A percentile compares a stretch with the other conserved stretches of the same genome.
Evolutionary conservation across 1,139 yeast species (phyloP).

Genomic region (Diutina siamensis): DNA sequence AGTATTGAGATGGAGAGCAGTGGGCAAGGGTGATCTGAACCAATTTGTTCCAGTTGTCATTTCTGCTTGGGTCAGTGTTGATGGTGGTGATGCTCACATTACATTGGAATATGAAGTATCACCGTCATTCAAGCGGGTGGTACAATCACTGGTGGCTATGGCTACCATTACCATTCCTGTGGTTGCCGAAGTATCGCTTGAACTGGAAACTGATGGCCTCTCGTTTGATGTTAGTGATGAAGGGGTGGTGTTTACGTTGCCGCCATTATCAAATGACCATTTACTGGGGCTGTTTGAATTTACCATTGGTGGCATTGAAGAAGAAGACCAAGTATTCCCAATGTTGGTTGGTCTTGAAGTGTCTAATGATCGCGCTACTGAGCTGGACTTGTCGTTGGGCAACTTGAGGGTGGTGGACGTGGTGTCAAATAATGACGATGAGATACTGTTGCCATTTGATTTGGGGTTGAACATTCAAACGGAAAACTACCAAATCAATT

Average conservation of each 20-base stretch:
- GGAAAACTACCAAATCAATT: conserved; percentile 58
- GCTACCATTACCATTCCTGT: conserved; percentile 58
- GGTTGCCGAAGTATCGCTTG: conserved; percentile 43
- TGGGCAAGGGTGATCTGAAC: conserved; percentile 47
- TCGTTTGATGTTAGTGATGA: conserved; percentile 41
- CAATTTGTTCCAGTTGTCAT: conserved; percentile 56
- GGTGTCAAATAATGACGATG: conserved; percentile 26
- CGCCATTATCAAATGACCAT: conserved; percentile 34
- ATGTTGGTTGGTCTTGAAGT: conserved; percentile 40
- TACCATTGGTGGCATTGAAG: conserved; percentile 49
- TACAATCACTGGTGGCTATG: conserved; percentile 29
- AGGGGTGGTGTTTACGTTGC: conserved; percentile 49
- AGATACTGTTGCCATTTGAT: conserved; percentile 58
- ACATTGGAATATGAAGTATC: conserved; percentile 80
- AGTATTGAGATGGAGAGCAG: conserved; percentile 82
- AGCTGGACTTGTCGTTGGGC: conserved; percentile 30
- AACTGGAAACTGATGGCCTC: conserved; percentile 39
- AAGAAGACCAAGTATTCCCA: conserved; percentile 86
- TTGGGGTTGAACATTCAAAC: conserved; percentile 49
- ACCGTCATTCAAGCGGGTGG: conserved; percentile 21
- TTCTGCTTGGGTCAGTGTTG: conserved; percentile 75
- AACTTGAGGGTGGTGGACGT: conserved; percentile 31
- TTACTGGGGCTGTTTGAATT: conserved; percentile 75
- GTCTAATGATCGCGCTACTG: conserved; percentile 21
- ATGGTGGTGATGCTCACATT: conserved; percentile 55